Evolutionary conservation across 139 green algal genomes (phyloP).

Genomic region (Tetradesmus lagerheimii): DNA sequence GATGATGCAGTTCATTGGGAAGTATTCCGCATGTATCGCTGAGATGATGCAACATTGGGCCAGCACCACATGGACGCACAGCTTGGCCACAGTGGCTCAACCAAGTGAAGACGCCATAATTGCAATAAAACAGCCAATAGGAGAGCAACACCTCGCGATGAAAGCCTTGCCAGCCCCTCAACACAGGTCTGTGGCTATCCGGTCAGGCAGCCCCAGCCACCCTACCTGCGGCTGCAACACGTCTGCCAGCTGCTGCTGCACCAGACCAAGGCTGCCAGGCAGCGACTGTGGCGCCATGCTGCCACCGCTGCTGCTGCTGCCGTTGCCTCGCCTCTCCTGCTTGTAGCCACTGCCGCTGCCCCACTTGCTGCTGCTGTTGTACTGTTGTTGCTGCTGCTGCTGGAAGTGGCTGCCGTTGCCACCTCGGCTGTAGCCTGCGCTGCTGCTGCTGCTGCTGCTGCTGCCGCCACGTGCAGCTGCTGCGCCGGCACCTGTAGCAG

Average conservation of each 20-base stretch:
- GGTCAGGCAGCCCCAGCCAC: too few relatives aligned
- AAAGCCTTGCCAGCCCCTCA: too few relatives aligned
- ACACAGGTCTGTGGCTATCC: too few relatives aligned
- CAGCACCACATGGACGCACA: too few relatives aligned
- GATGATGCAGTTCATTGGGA: too few relatives aligned
- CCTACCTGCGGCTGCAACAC: not conserved
- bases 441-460: constrained; percentile 20
- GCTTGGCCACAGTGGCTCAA: too few relatives aligned
- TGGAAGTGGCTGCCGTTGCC: not conserved
- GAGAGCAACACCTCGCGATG: too few relatives aligned
- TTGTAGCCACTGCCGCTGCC: not conserved
- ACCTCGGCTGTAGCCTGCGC: not conserved
- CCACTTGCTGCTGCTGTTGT: not conserved
- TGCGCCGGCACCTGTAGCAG: not conserved
- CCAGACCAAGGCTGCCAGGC: not conserved
- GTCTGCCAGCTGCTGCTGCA: not conserved
- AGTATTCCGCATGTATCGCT: too few relatives aligned
- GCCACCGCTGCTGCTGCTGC: not conserved
- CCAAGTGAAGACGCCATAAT: too few relatives aligned
- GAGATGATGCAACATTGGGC: too few relatives aligned
- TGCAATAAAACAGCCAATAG: too few relatives aligned
- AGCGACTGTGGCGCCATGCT: not conserved
- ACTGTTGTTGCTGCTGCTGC: not conserved
- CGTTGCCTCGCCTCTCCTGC: not conserved
- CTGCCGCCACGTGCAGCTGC: not conserved